Percentiles rank a stretch among this genome's conserved stretches.
phyloP scores from a whole-genome alignment of 768 basidiomycete species.

The Suillus subluteus region DNA sequence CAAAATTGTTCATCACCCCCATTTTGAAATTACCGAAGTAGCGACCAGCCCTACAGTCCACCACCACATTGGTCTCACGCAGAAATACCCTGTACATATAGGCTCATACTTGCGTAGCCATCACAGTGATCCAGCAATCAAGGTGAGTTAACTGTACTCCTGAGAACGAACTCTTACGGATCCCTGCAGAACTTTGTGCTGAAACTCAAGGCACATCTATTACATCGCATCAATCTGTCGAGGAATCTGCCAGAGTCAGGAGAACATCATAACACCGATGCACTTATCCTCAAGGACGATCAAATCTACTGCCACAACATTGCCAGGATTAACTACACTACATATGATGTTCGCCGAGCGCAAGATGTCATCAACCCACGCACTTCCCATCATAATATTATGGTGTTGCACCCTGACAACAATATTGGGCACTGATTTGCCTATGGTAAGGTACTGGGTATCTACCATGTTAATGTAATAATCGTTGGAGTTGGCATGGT shows the following conservation, averaged over 20 bases:
- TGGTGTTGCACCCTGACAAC: not conserved
- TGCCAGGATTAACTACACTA: slow-evolving; percentile 1
- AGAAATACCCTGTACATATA: too few species aligned
- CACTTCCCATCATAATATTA: not conserved
- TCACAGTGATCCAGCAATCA: too few species aligned
- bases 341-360: not conserved
- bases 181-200: not conserved
- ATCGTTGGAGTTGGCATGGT: not conserved
- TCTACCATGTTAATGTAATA: slow-evolving; percentile 9
- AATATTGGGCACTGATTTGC: not conserved
- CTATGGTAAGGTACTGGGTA: slow-evolving; percentile 9
- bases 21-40: too few species aligned
- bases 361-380: slow-evolving; percentile 1
- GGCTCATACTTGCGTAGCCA: too few species aligned
- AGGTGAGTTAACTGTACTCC: too few species aligned
- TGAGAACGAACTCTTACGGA: not conserved
- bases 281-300: not conserved
- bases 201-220: not conserved
- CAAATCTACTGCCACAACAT: not conserved
- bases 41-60: too few species aligned
- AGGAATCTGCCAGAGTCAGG: not conserved
- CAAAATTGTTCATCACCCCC: too few species aligned
- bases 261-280: slow-evolving; percentile 42
- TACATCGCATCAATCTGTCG: not conserved
- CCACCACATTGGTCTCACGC: too few species aligned